Conservation (phyloP, 192 early-diverging fungal species). For the Gamsiella multidivaricata region DNA sequence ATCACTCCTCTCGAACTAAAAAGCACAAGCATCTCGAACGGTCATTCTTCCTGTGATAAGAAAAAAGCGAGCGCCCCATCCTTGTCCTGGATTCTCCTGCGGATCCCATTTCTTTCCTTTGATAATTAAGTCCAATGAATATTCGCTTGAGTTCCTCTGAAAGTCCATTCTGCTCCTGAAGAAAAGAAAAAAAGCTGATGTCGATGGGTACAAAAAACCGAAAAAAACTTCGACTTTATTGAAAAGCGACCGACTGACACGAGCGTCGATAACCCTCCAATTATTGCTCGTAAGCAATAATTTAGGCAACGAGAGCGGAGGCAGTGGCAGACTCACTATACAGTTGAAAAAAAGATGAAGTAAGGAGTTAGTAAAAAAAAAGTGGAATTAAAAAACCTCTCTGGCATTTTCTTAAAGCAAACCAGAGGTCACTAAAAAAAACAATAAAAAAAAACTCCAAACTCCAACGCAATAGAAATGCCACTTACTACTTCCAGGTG, state of each 20-base stretch:
- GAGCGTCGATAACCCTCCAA: neutral
- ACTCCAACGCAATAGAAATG: conserved; percentile 6
- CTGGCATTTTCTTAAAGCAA: too few species aligned
- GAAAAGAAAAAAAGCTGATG: too few species aligned
- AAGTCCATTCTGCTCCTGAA: neutral
- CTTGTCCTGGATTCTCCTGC: too few species aligned
- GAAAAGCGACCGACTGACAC: conserved; percentile 36
- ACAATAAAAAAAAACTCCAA: conserved; percentile 8
- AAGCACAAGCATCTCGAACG: neutral
- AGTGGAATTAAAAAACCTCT: conserved; percentile 3
- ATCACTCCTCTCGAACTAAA: conserved; percentile 38
- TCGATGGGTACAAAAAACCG: neutral
- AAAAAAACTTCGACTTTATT: conserved; percentile 33
- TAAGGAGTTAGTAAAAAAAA: conserved; percentile 7
- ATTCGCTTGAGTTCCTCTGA: too few species aligned
- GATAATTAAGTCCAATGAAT: too few species aligned
- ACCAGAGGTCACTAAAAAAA: neutral
- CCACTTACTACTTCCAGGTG: conserved; percentile 96
- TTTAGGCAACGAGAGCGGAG: conserved; percentile 85
- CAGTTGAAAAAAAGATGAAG: conserved; percentile 13
- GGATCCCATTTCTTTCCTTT: too few species aligned
- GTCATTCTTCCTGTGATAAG: neutral
- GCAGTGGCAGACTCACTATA: conserved; percentile 84
- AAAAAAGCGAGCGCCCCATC: neutral
- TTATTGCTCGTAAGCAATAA: conserved; percentile 22